Evolutionary conservation across 2,329 filamentous ascomycete species (phyloP).

Genomic region (Dendryphion nanum): DNA sequence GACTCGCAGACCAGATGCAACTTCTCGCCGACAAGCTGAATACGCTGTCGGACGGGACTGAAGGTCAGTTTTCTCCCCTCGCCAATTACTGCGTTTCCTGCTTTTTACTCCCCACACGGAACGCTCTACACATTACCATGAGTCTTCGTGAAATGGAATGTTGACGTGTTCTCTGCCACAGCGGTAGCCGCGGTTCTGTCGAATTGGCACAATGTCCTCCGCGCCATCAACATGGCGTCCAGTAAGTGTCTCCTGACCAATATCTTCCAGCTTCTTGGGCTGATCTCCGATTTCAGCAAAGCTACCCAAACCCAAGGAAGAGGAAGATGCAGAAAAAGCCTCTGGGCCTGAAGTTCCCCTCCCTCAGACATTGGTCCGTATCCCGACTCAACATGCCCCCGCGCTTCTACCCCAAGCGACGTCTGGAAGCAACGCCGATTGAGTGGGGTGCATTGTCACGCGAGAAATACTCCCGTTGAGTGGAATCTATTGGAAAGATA

Average conservation of each 20-base stretch:
- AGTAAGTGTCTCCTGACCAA: constrained; percentile 53
- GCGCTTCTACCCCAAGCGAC: constrained; percentile 34
- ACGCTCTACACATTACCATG: constrained; percentile 9
- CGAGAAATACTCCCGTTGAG: no score
- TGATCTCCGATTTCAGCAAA: no score
- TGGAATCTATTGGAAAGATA: no score
- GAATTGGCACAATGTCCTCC: constrained; percentile 85
- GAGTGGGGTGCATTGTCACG: constrained; percentile 11
- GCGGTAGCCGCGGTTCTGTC: constrained; percentile 80
- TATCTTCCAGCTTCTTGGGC: no score
- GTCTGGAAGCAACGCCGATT: constrained; percentile 29
- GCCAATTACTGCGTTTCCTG: no score
- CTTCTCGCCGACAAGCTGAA: constrained; percentile 73
- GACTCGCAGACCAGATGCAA: constrained; percentile 79
- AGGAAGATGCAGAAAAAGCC: constrained; percentile 43
- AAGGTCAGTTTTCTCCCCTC: constrained; percentile 53
- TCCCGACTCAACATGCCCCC: constrained; percentile 70
- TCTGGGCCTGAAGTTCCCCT: constrained; percentile 52
- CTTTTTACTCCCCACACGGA: no score
- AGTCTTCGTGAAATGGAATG: constrained; percentile 4
- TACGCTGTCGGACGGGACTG: constrained; percentile 77
- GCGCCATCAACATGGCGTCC: constrained; percentile 83
- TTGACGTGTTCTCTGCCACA: constrained; percentile 39
- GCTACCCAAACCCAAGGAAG: constrained; percentile 60
- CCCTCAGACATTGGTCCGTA: constrained; percentile 79